Percentiles rank a stretch among this genome's conserved stretches.
Conservation (phyloP, 306 rosid genomes). For the Castanopsis chinensis region DNA sequence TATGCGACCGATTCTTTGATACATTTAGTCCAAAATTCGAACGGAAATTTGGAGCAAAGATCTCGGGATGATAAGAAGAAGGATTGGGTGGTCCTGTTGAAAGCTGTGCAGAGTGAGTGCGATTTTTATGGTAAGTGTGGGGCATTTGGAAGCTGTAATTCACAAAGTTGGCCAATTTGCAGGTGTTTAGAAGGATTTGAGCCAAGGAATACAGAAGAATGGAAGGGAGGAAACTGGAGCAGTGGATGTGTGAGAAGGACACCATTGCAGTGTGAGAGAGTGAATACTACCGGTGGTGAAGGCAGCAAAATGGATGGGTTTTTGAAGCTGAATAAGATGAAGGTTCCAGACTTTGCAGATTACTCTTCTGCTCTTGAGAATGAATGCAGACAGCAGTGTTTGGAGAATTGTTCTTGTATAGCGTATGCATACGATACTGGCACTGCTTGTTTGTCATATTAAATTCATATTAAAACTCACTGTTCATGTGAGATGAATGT, state of each 20-base stretch:
- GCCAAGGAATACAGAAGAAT: slow-evolving; percentile 1
- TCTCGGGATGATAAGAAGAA: neutral
- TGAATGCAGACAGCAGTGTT: slow-evolving; percentile 23
- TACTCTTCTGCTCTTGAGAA: slow-evolving; percentile 16
- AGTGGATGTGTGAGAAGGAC: slow-evolving; percentile 20
- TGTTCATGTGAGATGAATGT: no score
- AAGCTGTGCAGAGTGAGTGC: slow-evolving; percentile 4
- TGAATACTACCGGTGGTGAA: no score
- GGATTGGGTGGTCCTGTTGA: neutral
- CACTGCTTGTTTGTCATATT: neutral
- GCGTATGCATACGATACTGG: slow-evolving; percentile 34
- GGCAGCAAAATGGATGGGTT: no score
- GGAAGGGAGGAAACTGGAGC: slow-evolving; percentile 8
- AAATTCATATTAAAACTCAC: no score
- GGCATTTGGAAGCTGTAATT: slow-evolving; percentile 7
- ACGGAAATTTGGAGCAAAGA: slow-evolving; percentile 8
- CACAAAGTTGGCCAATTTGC: neutral
- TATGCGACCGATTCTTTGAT: neutral
- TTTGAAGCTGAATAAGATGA: neutral
- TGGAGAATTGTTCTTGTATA: slow-evolving; percentile 35
- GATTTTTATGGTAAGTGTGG: slow-evolving; percentile 29
- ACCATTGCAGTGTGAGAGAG: slow-evolving; percentile 21
- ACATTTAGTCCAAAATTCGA: neutral
- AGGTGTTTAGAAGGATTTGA: neutral
- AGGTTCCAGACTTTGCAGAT: slow-evolving; percentile 31